Evolutionary conservation across 305 asterid genomes (phyloP).

Genomic region (Fraxinus sp.): DNA sequence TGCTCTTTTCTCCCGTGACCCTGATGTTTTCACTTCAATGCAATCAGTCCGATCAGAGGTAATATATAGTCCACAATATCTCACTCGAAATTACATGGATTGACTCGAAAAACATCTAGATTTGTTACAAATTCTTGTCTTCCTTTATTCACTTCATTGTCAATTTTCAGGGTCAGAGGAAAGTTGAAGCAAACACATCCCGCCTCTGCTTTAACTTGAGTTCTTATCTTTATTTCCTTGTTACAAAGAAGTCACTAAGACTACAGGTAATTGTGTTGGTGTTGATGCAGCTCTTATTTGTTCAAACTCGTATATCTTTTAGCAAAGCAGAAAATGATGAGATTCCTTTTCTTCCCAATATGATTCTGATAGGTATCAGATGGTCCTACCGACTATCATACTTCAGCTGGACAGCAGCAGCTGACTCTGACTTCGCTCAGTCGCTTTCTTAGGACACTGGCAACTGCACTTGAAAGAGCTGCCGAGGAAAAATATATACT

Average conservation of each 20-base stretch:
- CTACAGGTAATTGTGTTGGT: slow-evolving; percentile 57
- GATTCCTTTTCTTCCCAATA: slow-evolving; percentile 5
- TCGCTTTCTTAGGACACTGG: slow-evolving; percentile 58
- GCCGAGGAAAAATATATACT: slow-evolving; percentile 82
- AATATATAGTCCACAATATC: slow-evolving; percentile 20
- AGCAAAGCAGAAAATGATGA: slow-evolving; percentile 13
- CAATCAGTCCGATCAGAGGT: slow-evolving; percentile 68
- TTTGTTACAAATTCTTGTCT: slow-evolving; percentile 3
- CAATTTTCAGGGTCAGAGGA: slow-evolving; percentile 55
- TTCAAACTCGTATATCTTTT: slow-evolving; percentile 5
- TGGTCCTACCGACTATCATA: slow-evolving; percentile 43
- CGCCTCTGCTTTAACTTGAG: slow-evolving; percentile 88
- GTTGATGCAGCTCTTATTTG: slow-evolving; percentile 1
- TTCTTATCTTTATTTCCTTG: slow-evolving; percentile 86
- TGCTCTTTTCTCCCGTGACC: slow-evolving; percentile 61
- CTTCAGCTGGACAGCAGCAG: slow-evolving; percentile 62
- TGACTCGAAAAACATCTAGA: neutral
- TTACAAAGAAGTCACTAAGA: slow-evolving; percentile 68
- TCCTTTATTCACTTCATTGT: slow-evolving; percentile 9
- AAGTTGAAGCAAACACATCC: slow-evolving; percentile 64
- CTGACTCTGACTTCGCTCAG: slow-evolving; percentile 70
- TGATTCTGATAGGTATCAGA: slow-evolving; percentile 64
- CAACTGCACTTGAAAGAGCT: slow-evolving; percentile 68
- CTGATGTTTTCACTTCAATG: slow-evolving; percentile 52
- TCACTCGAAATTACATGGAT: slow-evolving; percentile 1